Percentiles rank a stretch among this genome's conserved stretches.
Conservation (phyloP, 1,284 basidiomycete species). For the Austroboletus olivaceoglutinosus region DNA sequence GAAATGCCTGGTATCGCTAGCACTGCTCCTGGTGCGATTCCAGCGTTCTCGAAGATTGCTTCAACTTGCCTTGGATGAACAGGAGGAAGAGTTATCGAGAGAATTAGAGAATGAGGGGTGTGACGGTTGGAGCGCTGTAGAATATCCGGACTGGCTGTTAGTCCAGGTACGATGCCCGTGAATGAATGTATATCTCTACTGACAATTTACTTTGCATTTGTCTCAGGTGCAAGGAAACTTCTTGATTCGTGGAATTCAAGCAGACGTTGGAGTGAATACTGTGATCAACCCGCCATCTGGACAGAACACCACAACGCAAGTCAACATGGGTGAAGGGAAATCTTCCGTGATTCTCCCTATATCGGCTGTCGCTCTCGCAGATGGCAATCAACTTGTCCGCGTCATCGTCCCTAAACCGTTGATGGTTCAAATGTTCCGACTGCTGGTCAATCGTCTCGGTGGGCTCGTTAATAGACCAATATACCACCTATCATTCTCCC, state of each 20-base stretch:
- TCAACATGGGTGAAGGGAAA: slow-evolving; percentile 62
- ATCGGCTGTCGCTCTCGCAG: slow-evolving; percentile 38
- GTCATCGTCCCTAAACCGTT: slow-evolving; percentile 48
- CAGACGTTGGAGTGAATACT: slow-evolving; percentile 40
- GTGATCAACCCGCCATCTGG: slow-evolving; percentile 42
- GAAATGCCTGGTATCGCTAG: slow-evolving; percentile 25
- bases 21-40: slow-evolving; percentile 26
- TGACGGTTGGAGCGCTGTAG: slow-evolving; percentile 12
- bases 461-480: slow-evolving; percentile 45
- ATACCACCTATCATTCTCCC: slow-evolving; percentile 49
- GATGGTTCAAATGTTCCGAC: slow-evolving; percentile 45
- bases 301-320: slow-evolving; percentile 42
- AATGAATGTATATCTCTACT: not conserved
- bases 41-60: slow-evolving; percentile 22
- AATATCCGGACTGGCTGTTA: slow-evolving; percentile 42
- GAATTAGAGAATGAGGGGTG: slow-evolving; percentile 19
- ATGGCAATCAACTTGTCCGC: slow-evolving; percentile 43
- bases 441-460: slow-evolving; percentile 43
- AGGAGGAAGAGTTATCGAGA: not conserved
- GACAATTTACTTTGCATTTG: not conserved
- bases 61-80: not conserved
- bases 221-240: slow-evolving; percentile 44
- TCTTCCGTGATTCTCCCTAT: slow-evolving; percentile 54
- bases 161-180: slow-evolving; percentile 33
- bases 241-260: slow-evolving; percentile 38